Evolutionary conservation across 148 eudicot genomes (phyloP).

Genomic region (Polygonum maritimum): DNA sequence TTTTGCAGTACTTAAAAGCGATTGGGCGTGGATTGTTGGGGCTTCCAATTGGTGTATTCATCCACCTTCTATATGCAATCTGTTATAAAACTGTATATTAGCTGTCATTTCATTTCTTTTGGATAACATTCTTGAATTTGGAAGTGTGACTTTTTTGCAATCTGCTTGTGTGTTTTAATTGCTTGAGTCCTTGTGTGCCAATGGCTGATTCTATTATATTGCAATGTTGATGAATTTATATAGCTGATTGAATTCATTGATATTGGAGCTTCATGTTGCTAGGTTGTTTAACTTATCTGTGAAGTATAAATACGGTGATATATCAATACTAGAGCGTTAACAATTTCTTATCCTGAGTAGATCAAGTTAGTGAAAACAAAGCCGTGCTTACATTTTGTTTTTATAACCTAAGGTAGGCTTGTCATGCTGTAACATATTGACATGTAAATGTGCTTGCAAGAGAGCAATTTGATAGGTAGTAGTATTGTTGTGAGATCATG

Average conservation of each 20-base stretch:
- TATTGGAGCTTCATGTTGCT: neutral
- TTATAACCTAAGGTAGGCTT: neutral
- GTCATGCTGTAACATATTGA: neutral
- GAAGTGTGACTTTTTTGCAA: neutral
- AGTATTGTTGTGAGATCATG: too few relatives aligned
- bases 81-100: neutral
- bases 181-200: too few relatives aligned
- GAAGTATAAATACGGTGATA: neutral
- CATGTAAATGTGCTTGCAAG: too few relatives aligned
- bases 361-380: neutral
- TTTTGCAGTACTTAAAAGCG: slow-evolving; percentile 65
- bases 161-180: neutral
- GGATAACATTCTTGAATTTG: neutral
- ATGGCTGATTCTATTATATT: neutral
- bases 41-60: slow-evolving; percentile 48
- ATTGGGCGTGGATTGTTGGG: slow-evolving; percentile 61
- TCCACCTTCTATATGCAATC: neutral
- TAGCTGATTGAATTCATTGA: neutral
- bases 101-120: neutral
- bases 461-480: too few relatives aligned
- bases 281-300: neutral
- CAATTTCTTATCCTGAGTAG: neutral
- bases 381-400: neutral
- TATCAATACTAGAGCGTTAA: neutral
- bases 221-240: neutral